Evolutionary conservation across 768 basidiomycete genomes (phyloP).

Genomic region (Coprinopsis sp.): DNA sequence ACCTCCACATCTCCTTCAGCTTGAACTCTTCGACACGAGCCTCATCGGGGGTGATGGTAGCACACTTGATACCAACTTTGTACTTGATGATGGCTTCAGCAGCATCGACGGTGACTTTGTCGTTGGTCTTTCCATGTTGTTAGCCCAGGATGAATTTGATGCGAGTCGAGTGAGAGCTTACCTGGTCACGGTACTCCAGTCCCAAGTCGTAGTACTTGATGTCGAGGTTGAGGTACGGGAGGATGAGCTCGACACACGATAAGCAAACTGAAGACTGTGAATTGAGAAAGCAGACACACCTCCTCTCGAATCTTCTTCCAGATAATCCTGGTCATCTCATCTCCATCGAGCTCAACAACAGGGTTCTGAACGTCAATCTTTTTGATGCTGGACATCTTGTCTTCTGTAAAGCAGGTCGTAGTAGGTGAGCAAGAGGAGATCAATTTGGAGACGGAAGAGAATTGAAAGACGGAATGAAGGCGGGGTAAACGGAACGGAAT

Average conservation of each 20-base stretch:
- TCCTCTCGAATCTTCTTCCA: conserved; percentile 98
- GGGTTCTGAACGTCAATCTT: conserved; percentile 86
- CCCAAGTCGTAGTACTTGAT: conserved; percentile 99
- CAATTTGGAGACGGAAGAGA: background rate
- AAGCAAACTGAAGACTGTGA: background rate
- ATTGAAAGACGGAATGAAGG: background rate
- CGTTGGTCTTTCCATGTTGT: conserved; percentile 63
- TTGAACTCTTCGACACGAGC: conserved; percentile 95
- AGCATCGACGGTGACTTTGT: conserved; percentile 88
- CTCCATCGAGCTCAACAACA: conserved; percentile 92
- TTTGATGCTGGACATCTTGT: conserved; percentile 29
- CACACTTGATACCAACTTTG: conserved; percentile 98
- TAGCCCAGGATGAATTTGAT: background rate
- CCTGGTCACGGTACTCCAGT: conserved; percentile 86
- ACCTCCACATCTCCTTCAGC: conserved; percentile 98
- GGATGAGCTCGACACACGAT: conserved; percentile 67
- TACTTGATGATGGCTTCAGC: conserved; percentile 93
- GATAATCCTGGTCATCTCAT: conserved; percentile 99
- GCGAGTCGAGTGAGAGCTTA: conserved; percentile 19
- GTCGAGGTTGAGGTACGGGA: conserved; percentile 91
- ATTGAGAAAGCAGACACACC: conserved; percentile 40
- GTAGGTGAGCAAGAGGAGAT: background rate
- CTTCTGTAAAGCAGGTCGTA: conserved; percentile 5
- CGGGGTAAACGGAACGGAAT: background rate
- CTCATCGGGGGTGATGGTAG: conserved; percentile 98